A percentile compares a stretch with the other conserved stretches of the same genome.
Evolutionary conservation across 106 monocot genomes (phyloP).

Genomic region (Platanthera guangdongensis): DNA sequence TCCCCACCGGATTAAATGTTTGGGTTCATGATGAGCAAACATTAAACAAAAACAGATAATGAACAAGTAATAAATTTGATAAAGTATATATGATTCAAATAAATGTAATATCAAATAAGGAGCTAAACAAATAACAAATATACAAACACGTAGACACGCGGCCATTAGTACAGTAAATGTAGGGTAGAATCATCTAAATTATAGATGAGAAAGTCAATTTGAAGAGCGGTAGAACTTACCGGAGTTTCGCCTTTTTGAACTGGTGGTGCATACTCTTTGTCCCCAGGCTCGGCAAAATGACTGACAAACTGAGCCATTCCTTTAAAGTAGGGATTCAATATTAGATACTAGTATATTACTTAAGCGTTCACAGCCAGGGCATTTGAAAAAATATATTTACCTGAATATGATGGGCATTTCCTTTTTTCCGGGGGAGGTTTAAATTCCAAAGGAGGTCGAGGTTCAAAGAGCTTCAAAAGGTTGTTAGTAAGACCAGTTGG

Average conservation of each 20-base stretch:
- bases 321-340: constrained; percentile 12
- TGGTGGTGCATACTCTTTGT: constrained; percentile 85
- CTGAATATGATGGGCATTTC: constrained; percentile 62
- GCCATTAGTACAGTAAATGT: not conserved
- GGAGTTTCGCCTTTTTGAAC: constrained; percentile 68
- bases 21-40: not conserved
- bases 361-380: not conserved
- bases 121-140: not conserved
- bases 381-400: constrained; percentile 14
- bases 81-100: not conserved
- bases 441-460: constrained; percentile 74
- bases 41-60: not conserved
- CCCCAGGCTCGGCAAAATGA: constrained; percentile 73
- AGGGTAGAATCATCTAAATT: not conserved
- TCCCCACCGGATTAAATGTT: too few relatives aligned
- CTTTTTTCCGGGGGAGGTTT: constrained; percentile 83
- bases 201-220: not conserved
- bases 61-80: not conserved
- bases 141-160: not conserved
- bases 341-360: not conserved
- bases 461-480: constrained; percentile 91
- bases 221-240: constrained; percentile 22
- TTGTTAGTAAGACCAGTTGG: constrained; percentile 92
- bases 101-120: not conserved
- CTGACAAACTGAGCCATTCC: constrained; percentile 80